phyloP scores from a whole-genome alignment of 164 flowering plant species.

The Piper betle region DNA sequence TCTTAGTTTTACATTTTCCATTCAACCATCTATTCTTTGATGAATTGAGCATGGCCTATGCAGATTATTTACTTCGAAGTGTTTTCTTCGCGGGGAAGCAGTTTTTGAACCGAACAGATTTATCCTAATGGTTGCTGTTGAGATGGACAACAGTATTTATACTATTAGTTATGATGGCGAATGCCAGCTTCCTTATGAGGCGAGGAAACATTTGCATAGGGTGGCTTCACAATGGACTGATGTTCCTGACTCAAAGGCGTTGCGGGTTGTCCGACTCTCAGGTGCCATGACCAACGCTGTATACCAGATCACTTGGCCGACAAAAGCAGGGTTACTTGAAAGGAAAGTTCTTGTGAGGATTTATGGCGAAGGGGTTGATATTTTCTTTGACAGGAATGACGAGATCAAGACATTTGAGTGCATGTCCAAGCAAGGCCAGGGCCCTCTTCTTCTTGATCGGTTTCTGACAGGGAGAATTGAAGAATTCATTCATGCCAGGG shows the following conservation, averaged over 20 bases:
- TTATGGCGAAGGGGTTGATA: constrained; percentile 77
- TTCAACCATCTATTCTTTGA: too few species aligned
- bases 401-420: constrained; percentile 71
- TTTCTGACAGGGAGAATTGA: constrained; percentile 69
- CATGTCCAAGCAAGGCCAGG: constrained; percentile 70
- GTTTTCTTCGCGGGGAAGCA: too few species aligned
- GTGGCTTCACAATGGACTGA: constrained; percentile 60
- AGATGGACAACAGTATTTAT: too few species aligned
- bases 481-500: constrained; percentile 79
- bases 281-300: constrained; percentile 95
- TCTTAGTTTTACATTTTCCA: too few species aligned
- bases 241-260: constrained; percentile 30
- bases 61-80: too few species aligned
- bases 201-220: constrained; percentile 28
- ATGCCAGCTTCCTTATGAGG: constrained; percentile 37
- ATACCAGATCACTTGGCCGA: constrained; percentile 62
- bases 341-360: constrained; percentile 61
- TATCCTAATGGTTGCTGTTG: too few species aligned
- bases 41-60: too few species aligned
- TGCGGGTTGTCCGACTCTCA: constrained; percentile 52
- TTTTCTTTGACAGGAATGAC: constrained; percentile 54
- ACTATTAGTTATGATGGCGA: too few species aligned
- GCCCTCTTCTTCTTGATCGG: constrained; percentile 60
- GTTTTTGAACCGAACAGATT: too few species aligned
- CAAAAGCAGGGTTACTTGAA: constrained; percentile 20